Evolutionary conservation across 768 basidiomycete species (phyloP).

Genomic region (Gymnopilus dilepis): DNA sequence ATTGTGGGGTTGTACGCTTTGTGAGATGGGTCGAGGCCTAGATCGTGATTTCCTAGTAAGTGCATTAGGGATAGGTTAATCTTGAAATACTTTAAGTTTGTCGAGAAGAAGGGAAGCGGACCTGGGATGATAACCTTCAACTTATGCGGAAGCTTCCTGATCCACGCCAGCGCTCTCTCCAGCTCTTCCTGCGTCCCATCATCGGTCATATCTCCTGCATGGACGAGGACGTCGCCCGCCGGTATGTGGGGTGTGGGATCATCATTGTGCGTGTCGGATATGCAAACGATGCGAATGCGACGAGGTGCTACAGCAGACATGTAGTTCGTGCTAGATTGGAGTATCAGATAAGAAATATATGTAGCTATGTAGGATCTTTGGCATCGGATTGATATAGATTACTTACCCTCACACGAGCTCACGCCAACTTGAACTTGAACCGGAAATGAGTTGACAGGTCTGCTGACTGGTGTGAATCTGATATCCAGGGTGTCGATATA

Average conservation of each 20-base stretch:
- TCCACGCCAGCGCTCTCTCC: background rate
- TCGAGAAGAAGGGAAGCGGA: too few relatives aligned
- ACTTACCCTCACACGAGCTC: background rate
- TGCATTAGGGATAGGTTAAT: too few relatives aligned
- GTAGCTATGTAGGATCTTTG: background rate
- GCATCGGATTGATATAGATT: background rate
- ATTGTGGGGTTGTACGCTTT: too few relatives aligned
- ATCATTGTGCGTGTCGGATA: conserved; percentile 8
- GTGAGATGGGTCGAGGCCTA: too few relatives aligned
- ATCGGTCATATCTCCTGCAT: conserved; percentile 3
- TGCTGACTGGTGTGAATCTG: background rate
- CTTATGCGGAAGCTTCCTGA: too few relatives aligned
- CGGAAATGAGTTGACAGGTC: background rate
- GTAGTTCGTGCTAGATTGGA: background rate
- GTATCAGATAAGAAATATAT: background rate
- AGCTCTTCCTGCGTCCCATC: conserved; percentile 1
- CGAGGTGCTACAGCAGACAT: background rate
- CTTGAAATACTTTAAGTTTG: too few relatives aligned
- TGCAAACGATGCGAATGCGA: conserved; percentile 8
- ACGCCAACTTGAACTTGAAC: background rate
- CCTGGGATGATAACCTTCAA: too few relatives aligned
- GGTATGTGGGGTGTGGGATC: background rate
- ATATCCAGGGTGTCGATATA: background rate
- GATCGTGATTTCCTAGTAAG: too few relatives aligned
- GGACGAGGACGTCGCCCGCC: conserved; percentile 1